Evolutionary conservation across 192 early-diverging fungal species (phyloP).

Genomic region (Umbelopsis sp.): DNA sequence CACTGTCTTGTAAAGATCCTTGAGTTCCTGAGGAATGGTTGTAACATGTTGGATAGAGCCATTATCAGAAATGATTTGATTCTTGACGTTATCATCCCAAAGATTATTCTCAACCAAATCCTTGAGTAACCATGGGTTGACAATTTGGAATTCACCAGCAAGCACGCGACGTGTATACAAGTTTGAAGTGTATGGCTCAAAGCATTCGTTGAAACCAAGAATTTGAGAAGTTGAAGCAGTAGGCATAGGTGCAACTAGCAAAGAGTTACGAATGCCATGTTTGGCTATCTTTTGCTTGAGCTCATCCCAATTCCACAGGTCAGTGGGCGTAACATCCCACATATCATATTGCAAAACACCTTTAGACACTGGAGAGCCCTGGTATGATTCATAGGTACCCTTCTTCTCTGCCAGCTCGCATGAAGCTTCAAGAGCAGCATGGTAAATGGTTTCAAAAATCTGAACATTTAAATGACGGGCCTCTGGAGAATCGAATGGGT

Average conservation of each 20-base stretch:
- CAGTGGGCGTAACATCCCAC: conserved; percentile 82
- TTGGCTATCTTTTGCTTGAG: conserved; percentile 79
- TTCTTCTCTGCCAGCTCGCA: conserved; percentile 82
- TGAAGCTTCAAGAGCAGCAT: conserved; percentile 89
- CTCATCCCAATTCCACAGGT: conserved; percentile 89
- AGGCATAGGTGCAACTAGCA: conserved; percentile 97
- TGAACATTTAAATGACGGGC: conserved; percentile 81
- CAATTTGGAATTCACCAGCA: conserved; percentile 98
- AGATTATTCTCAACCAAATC: conserved; percentile 91
- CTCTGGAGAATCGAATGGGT: conserved; percentile 89
- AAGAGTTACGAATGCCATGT: conserved; percentile 90
- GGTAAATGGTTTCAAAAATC: conserved; percentile 98
- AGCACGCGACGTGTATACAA: conserved; percentile 96
- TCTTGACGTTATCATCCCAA: conserved; percentile 95
- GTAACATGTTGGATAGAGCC: conserved; percentile 84
- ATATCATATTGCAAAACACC: conserved; percentile 93
- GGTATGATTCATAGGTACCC: conserved; percentile 88
- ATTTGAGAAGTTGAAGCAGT: conserved; percentile 98
- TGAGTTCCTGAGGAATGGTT: conserved; percentile 82
- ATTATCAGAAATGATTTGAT: conserved; percentile 90
- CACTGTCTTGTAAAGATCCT: conserved; percentile 96
- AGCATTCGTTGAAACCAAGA: conserved; percentile 97
- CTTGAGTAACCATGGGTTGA: conserved; percentile 94
- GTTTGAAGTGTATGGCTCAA: conserved; percentile 88
- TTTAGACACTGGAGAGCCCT: conserved; percentile 85